Evolutionary conservation across 345 rosid genomes (phyloP).

Genomic region (Eucalyptus virginea): DNA sequence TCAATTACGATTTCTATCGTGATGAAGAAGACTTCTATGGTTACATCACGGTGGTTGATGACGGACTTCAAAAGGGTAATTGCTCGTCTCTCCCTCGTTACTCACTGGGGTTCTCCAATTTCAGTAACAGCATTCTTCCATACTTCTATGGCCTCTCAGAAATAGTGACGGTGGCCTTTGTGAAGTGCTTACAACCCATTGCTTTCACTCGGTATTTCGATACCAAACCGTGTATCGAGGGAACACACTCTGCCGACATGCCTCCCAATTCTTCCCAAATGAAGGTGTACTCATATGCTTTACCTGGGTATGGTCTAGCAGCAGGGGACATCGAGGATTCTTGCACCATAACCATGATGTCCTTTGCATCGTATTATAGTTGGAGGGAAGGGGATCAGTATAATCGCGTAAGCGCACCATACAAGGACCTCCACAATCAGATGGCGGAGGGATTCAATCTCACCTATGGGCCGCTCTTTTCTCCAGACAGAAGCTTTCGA

Average conservation of each 20-base stretch:
- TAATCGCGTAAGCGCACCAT: rapidly evolving
- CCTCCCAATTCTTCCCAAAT: background rate
- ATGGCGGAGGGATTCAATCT: background rate
- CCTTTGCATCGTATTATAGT: background rate
- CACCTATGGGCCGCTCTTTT: rapidly evolving
- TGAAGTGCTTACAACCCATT: background rate
- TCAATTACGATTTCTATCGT: rapidly evolving
- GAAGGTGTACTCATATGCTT: background rate
- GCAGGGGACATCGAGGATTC: background rate
- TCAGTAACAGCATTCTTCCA: background rate
- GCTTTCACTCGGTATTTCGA: background rate
- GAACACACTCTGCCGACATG: background rate
- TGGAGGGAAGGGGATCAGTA: background rate
- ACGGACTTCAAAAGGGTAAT: background rate
- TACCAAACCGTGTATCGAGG: background rate
- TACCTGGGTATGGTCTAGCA: no score
- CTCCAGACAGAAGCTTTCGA: rapidly evolving
- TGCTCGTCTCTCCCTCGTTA: background rate
- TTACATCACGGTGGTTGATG: background rate
- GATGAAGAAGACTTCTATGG: rapidly evolving
- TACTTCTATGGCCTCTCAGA: rapidly evolving
- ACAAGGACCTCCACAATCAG: background rate
- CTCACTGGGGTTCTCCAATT: background rate
- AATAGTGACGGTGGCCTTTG: rapidly evolving
- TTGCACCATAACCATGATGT: background rate